Conservation (phyloP, 805 yeast species). For the Sugiyamaella valdiviana region DNA sequence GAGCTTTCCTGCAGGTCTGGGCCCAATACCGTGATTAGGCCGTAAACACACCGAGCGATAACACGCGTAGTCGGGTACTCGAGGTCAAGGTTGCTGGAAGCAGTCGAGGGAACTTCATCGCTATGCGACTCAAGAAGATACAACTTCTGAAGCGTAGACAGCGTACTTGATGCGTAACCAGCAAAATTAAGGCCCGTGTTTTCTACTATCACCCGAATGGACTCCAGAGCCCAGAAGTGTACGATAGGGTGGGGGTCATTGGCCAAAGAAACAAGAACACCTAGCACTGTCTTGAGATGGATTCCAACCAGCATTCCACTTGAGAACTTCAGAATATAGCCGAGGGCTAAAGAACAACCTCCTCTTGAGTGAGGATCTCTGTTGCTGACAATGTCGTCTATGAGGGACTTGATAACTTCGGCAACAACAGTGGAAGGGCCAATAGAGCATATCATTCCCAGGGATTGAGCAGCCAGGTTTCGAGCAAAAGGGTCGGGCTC, state of each 20-base stretch:
- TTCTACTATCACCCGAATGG: slow-evolving; percentile 51
- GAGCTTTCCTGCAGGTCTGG: slow-evolving; percentile 41
- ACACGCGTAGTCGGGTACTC: slow-evolving; percentile 41
- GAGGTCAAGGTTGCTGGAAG: slow-evolving; percentile 46
- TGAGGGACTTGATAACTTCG: slow-evolving; percentile 46
- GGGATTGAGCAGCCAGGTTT: slow-evolving; percentile 46
- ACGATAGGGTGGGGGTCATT: slow-evolving; percentile 83
- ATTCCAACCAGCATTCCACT: slow-evolving; percentile 34
- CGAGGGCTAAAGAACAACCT: slow-evolving; percentile 46
- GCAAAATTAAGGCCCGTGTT: slow-evolving; percentile 46
- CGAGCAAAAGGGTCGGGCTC: slow-evolving; percentile 39
- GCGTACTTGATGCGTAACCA: slow-evolving; percentile 38
- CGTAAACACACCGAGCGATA: slow-evolving; percentile 40
- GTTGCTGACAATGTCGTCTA: slow-evolving; percentile 60
- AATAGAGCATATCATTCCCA: slow-evolving; percentile 44
- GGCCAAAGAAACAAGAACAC: slow-evolving; percentile 53
- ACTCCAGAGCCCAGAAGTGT: slow-evolving; percentile 63
- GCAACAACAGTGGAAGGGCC: slow-evolving; percentile 27
- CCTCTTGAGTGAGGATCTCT: slow-evolving; percentile 61
- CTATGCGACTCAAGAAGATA: slow-evolving; percentile 48
- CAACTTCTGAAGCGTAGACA: slow-evolving; percentile 37
- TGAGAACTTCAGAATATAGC: slow-evolving; percentile 40
- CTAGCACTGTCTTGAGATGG: slow-evolving; percentile 43
- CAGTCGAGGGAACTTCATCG: slow-evolving; percentile 36
- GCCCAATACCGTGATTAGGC: slow-evolving; percentile 48